Conservation (phyloP, 805 yeast genomes). For the Kazachstania bromeliacearum region DNA sequence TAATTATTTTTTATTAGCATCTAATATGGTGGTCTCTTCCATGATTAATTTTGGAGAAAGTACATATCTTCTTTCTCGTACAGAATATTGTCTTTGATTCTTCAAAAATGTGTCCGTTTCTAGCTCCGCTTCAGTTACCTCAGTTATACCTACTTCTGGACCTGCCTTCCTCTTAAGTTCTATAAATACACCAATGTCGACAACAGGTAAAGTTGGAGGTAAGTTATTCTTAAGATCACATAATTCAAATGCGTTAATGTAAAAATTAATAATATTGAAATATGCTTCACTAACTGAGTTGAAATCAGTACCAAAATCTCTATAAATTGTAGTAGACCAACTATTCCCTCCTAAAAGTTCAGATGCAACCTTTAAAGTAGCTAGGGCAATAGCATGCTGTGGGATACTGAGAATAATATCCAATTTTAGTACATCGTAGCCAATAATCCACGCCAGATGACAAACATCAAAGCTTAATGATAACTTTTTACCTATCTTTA, state of each 20-base stretch:
- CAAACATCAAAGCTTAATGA: slow-evolving; percentile 39
- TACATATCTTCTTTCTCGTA: slow-evolving; percentile 47
- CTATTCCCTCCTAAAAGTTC: slow-evolving; percentile 29
- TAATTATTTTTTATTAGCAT: no score
- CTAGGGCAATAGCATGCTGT: slow-evolving; percentile 65
- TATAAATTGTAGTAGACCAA: slow-evolving; percentile 15
- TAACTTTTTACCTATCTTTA: slow-evolving; percentile 48
- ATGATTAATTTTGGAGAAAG: slow-evolving; percentile 17
- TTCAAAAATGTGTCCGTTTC: slow-evolving; percentile 40
- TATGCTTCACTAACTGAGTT: slow-evolving; percentile 38
- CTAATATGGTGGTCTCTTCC: slow-evolving; percentile 10
- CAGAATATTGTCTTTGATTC: slow-evolving; percentile 26
- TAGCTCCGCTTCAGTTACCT: slow-evolving; percentile 23
- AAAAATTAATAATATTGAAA: slow-evolving; percentile 49
- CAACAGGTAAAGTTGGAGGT: slow-evolving; percentile 18
- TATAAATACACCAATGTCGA: slow-evolving; percentile 30
- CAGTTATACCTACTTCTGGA: slow-evolving; percentile 25
- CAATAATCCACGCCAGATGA: slow-evolving; percentile 60
- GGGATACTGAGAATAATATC: slow-evolving; percentile 62
- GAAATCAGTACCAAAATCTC: slow-evolving; percentile 27
- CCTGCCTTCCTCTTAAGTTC: slow-evolving; percentile 40
- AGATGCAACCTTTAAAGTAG: slow-evolving; percentile 51
- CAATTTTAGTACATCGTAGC: slow-evolving; percentile 64
- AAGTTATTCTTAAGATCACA: slow-evolving; percentile 39
- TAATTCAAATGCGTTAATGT: slow-evolving; percentile 45